Evolutionary conservation across 1,284 basidiomycete species (phyloP).

Genomic region (Ceratobasidium sp.): DNA sequence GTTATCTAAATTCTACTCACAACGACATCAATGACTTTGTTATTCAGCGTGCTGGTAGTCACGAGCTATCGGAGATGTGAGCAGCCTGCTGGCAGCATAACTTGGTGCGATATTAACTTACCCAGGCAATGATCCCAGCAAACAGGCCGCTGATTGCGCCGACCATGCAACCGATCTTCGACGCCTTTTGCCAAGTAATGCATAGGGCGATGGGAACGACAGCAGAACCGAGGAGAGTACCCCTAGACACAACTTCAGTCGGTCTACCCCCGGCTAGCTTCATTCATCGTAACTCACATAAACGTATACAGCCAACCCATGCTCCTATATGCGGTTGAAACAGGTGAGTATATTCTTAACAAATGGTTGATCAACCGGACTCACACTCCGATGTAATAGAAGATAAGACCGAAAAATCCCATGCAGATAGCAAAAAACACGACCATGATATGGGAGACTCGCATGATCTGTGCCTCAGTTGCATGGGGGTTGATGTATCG

Average conservation of each 20-base stretch:
- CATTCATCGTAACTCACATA: slow-evolving; percentile 75
- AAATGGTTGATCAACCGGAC: background rate
- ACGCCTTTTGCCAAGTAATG: slow-evolving; percentile 86
- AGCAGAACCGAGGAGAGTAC: slow-evolving; percentile 77
- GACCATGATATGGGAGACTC: slow-evolving; percentile 67
- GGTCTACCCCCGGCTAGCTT: background rate
- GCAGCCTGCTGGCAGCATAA: background rate
- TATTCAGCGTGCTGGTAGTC: slow-evolving; percentile 79
- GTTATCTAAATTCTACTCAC: slow-evolving; percentile 53
- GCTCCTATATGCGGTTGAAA: background rate
- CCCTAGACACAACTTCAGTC: slow-evolving; percentile 53
- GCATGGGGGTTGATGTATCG: slow-evolving; percentile 72
- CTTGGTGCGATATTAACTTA: background rate
- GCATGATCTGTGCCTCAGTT: slow-evolving; percentile 70
- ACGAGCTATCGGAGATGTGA: slow-evolving; percentile 67
- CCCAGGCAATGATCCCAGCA: slow-evolving; percentile 79
- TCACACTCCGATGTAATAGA: slow-evolving; percentile 86
- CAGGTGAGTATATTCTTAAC: background rate
- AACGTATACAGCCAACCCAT: slow-evolving; percentile 57
- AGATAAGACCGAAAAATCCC: slow-evolving; percentile 86
- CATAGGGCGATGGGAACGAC: slow-evolving; percentile 89
- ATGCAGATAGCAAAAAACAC: slow-evolving; percentile 81
- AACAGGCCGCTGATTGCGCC: slow-evolving; percentile 80
- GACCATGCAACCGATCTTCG: slow-evolving; percentile 81
- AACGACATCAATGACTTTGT: slow-evolving; percentile 77